Conservation (phyloP, 2,329 filamentous ascomycete species). For the Aureobasidium pullulans region DNA sequence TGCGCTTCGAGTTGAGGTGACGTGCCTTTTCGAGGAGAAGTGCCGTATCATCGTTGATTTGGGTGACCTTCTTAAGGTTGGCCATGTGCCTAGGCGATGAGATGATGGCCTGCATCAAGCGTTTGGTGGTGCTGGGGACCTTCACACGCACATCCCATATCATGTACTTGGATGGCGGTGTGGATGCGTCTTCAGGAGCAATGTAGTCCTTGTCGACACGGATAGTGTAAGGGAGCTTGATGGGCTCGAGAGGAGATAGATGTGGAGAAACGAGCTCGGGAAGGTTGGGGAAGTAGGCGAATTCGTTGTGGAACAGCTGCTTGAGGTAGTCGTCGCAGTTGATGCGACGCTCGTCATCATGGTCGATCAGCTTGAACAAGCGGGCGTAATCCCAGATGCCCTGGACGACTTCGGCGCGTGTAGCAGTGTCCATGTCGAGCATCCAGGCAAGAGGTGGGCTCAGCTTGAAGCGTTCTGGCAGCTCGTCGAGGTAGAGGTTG, state of each 20-base stretch:
- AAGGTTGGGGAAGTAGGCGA: conserved; percentile 81
- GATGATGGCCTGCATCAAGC: conserved; percentile 48
- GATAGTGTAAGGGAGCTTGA: conserved; percentile 85
- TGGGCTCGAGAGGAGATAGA: conserved; percentile 69
- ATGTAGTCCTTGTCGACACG: conserved; percentile 64
- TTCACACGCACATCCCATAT: conserved; percentile 84
- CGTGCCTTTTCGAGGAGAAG: conserved; percentile 74
- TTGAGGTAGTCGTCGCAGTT: conserved; percentile 78
- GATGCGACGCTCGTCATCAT: conserved; percentile 89
- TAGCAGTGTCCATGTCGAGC: conserved; percentile 78
- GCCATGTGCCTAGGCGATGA: conserved; percentile 42
- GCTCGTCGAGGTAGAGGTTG: conserved; percentile 76
- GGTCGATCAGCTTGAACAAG: conserved; percentile 77
- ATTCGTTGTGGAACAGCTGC: conserved; percentile 62
- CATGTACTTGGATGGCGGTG: conserved; percentile 61
- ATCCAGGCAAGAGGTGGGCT: conserved; percentile 74
- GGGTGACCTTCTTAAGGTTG: conserved; percentile 67
- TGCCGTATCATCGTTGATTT: conserved; percentile 78
- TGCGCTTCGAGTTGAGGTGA: conserved; percentile 81
- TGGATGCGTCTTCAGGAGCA: conserved; percentile 40
- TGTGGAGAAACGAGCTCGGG: conserved; percentile 66
- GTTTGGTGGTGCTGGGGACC: conserved; percentile 73
- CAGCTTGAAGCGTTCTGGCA: conserved; percentile 74
- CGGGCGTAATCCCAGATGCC: conserved; percentile 94
- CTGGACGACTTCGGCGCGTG: conserved; percentile 79